Evolutionary conservation across 2,329 filamentous ascomycete species (phyloP).

Genomic region (Venturia asperata): DNA sequence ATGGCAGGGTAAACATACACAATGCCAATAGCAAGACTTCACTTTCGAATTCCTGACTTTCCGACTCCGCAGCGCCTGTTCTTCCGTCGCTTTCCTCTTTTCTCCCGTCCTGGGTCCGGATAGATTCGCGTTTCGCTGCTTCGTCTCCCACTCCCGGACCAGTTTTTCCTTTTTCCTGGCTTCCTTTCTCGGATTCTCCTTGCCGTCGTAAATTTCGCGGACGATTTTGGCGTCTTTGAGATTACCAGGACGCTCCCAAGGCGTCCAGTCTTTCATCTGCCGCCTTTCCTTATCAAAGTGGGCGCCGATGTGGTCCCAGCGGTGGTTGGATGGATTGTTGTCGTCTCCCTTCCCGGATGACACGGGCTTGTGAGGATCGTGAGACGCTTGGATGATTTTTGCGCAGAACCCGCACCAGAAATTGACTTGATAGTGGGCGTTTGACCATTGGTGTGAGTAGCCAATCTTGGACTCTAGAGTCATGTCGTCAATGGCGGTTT

Average conservation of each 20-base stretch:
- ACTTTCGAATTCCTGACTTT: neutral
- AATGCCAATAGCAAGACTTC: neutral
- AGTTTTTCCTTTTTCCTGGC: neutral
- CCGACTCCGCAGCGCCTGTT: neutral
- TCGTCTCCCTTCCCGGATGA: neutral
- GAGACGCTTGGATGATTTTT: conserved; percentile 37
- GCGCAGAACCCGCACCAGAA: conserved; percentile 90
- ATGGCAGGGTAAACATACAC: neutral
- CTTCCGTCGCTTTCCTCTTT: neutral
- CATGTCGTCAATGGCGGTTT: neutral
- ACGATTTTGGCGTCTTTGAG: neutral
- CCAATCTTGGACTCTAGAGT: conserved; percentile 48
- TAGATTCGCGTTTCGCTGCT: neutral
- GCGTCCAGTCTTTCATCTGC: conserved; percentile 8
- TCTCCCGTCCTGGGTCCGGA: neutral
- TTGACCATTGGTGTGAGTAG: conserved; percentile 8
- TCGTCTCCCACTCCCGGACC: neutral
- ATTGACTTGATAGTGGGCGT: conserved; percentile 50
- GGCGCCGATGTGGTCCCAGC: conserved; percentile 15
- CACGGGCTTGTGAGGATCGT: neutral
- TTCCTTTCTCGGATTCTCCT: neutral
- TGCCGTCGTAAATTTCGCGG: neutral
- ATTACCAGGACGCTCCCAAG: neutral
- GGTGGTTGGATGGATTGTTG: neutral
- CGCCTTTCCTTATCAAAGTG: conserved; percentile 13